Percentiles rank a stretch among this genome's conserved stretches.
Evolutionary conservation across 2,329 filamentous ascomycete genomes (phyloP).

Genomic region (Botryotinia calthae): DNA sequence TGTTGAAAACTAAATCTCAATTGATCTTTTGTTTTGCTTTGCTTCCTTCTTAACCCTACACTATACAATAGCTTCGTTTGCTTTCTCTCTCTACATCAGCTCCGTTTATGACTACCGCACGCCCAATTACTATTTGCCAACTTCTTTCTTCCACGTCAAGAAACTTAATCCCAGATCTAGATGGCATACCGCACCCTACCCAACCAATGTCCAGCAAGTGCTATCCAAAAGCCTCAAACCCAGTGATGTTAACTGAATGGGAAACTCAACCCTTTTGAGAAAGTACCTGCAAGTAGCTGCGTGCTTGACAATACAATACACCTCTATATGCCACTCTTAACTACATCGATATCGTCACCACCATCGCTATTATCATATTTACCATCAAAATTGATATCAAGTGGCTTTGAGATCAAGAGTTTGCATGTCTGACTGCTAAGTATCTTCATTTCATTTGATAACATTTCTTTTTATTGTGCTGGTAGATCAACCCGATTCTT

Average conservation of each 20-base stretch:
- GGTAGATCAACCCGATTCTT: slow-evolving; percentile 48
- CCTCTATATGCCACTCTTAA: background rate
- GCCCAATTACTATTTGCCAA: background rate
- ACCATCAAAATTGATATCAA: background rate
- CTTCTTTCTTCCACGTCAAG: background rate
- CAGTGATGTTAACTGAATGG: background rate
- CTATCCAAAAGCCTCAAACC: background rate
- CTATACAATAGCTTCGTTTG: slow-evolving; percentile 2
- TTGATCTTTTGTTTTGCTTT: background rate
- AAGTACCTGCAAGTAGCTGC: background rate
- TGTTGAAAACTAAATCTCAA: background rate
- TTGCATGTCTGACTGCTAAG: background rate
- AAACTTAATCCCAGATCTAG: background rate
- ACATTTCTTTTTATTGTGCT: slow-evolving; percentile 39
- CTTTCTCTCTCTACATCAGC: background rate
- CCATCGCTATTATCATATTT: background rate
- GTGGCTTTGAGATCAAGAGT: background rate
- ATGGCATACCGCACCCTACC: background rate
- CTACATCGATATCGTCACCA: background rate
- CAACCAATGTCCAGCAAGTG: slow-evolving; percentile 5
- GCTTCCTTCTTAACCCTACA: background rate
- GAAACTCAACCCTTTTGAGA: background rate
- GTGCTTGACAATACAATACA: background rate
- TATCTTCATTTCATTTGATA: slow-evolving; percentile 7
- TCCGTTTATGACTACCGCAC: background rate